Percentiles rank a stretch among this genome's conserved stretches.
Evolutionary conservation across 306 rosid genomes (phyloP).

Genomic region (Rosa lucieae): DNA sequence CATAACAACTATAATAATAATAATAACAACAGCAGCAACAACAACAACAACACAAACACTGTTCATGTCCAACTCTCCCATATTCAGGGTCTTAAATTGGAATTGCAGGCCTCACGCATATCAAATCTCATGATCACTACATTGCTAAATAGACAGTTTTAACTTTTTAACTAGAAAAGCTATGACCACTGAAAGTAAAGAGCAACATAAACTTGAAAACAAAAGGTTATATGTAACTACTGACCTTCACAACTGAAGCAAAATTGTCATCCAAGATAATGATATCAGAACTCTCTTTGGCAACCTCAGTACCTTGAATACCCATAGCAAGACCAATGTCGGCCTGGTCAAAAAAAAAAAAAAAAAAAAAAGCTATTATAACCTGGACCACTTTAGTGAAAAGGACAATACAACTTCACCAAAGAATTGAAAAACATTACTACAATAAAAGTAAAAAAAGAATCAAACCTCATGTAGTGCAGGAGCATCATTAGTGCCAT

Average conservation of each 20-base stretch:
- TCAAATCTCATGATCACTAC: background rate
- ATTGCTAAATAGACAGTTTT: too few species aligned
- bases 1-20: too few species aligned
- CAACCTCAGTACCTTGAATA: slow-evolving; percentile 85
- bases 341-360: slow-evolving; percentile 43
- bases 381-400: background rate
- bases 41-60: too few species aligned
- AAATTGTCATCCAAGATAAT: slow-evolving; percentile 93
- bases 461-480: slow-evolving; percentile 77
- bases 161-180: background rate
- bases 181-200: background rate
- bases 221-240: background rate
- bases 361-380: background rate
- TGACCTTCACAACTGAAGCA: slow-evolving; percentile 82
- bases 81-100: background rate
- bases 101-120: background rate
- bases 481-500: slow-evolving; percentile 95
- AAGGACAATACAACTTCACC: background rate
- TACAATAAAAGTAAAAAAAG: background rate
- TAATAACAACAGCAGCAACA: too few species aligned
- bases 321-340: slow-evolving; percentile 96
- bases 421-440: too few species aligned
- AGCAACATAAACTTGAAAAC: background rate
- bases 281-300: slow-evolving; percentile 91
- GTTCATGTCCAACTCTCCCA: background rate